Percentiles rank a stretch among this genome's conserved stretches.
These are phyloP conservation scores for Mycena chlorophos DNA, from an alignment of 768 basidiomycete species.

Conservation along the genomic window DNA sequence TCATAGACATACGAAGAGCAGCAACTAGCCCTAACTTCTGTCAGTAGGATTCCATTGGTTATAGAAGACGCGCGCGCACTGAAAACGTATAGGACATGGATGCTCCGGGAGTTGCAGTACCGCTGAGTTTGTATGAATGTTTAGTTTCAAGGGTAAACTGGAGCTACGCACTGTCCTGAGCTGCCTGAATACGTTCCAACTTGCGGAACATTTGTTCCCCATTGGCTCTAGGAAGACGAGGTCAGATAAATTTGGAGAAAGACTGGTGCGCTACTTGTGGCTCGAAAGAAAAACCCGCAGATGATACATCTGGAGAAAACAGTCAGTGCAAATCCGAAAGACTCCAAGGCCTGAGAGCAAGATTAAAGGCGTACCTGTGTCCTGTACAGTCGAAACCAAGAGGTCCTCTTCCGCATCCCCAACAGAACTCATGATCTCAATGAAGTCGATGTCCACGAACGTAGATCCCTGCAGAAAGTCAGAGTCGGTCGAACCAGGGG, in stretches of 20 bases:
- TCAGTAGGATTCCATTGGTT: background rate
- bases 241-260: too few species aligned
- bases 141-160: background rate
- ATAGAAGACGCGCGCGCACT: conserved; percentile 28
- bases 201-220: conserved; percentile 34
- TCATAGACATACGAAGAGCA: background rate
- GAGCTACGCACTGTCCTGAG: conserved; percentile 41
- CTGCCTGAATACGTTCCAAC: conserved; percentile 42
- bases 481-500: too few species aligned
- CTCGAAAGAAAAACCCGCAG: too few species aligned
- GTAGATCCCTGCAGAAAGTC: background rate
- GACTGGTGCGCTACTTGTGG: too few species aligned
- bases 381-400: conserved; percentile 27
- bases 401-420: conserved; percentile 24
- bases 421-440: conserved; percentile 24
- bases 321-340: too few species aligned
- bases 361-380: conserved; percentile 25
- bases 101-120: conserved; percentile 36
- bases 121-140: conserved; percentile 20
- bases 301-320: too few species aligned
- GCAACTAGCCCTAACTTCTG: conserved; percentile 20
- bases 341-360: conserved; percentile 25
- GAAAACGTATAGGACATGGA: conserved; percentile 39
- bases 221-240: too few species aligned
- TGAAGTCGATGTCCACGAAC: conserved; percentile 44